phyloP scores from a whole-genome alignment of 495 filamentous ascomycete genomes.

The Hyaloscypha variabilis region DNA sequence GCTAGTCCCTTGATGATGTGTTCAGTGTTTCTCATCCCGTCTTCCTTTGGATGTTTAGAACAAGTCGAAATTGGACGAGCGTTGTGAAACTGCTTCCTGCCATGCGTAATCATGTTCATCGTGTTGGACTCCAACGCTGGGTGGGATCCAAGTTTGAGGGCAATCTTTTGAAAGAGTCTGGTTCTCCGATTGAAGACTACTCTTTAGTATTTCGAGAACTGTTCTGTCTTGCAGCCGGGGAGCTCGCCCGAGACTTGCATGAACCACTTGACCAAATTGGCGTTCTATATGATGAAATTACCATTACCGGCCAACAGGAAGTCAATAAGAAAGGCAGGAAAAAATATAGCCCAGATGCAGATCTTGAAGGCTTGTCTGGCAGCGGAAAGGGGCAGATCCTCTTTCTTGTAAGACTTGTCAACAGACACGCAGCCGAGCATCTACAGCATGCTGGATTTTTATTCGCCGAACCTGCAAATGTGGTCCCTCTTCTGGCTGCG shows the following conservation, averaged over 20 bases:
- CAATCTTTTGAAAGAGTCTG: constrained; percentile 40
- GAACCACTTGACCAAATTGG: constrained; percentile 66
- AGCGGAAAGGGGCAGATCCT: constrained; percentile 73
- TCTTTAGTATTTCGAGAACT: constrained; percentile 81
- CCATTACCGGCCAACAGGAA: constrained; percentile 56
- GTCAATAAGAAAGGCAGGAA: not conserved
- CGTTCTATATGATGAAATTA: constrained; percentile 76
- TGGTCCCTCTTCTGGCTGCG: constrained; percentile 65
- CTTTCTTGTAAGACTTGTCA: constrained; percentile 73
- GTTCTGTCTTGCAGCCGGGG: constrained; percentile 79
- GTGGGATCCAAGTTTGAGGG: constrained; percentile 10
- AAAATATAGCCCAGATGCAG: constrained; percentile 13
- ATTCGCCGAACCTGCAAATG: constrained; percentile 71
- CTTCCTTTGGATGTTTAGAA: constrained; percentile 86
- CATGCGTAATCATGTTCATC: constrained; percentile 62
- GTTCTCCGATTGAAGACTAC: constrained; percentile 62
- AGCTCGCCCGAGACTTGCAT: constrained; percentile 68
- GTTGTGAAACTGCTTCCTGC: constrained; percentile 67
- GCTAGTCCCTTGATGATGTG: constrained; percentile 67
- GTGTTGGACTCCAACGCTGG: constrained; percentile 11
- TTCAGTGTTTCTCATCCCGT: constrained; percentile 78
- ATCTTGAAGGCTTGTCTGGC: constrained; percentile 27
- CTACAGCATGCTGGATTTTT: constrained; percentile 75
- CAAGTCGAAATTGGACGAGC: constrained; percentile 72
- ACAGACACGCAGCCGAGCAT: constrained; percentile 56